phyloP scores from a whole-genome alignment of 129 eudicot species.

The Oenanthe sinensis region DNA sequence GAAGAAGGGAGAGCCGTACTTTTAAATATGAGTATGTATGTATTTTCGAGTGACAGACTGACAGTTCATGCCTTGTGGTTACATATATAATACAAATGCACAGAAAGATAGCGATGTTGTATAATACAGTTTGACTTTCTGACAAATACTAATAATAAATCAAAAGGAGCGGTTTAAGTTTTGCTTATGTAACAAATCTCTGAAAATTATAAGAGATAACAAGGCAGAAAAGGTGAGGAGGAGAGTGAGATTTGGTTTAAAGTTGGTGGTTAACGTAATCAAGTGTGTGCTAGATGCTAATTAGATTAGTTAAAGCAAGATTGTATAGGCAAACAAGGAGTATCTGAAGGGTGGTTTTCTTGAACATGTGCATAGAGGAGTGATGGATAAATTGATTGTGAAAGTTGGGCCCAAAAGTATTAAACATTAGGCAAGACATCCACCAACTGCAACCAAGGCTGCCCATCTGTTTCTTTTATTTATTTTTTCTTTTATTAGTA shows the following conservation, averaged over 20 bases:
- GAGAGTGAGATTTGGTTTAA: slow-evolving; percentile 15
- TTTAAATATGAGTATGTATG: neutral
- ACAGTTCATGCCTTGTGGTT: neutral
- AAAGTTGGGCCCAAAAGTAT: slow-evolving; percentile 15
- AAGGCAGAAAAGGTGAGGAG: neutral
- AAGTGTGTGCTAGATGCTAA: neutral
- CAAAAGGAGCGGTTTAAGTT: slow-evolving; percentile 2
- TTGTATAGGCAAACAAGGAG: slow-evolving; percentile 10
- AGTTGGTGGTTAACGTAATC: neutral
- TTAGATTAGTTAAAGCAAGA: neutral
- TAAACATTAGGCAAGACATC: slow-evolving; percentile 14
- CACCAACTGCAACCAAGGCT: slow-evolving; percentile 15
- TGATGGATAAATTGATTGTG: slow-evolving; percentile 14
- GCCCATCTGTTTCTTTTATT: neutral
- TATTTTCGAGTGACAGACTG: slow-evolving; percentile 2
- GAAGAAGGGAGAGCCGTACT: neutral
- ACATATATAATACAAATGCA: neutral
- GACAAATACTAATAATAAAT: neutral
- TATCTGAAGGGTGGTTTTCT: slow-evolving; percentile 1
- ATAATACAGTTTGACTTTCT: slow-evolving; percentile 3
- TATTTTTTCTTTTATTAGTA: too few species aligned
- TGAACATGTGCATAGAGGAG: slow-evolving; percentile 15
- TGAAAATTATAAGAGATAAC: neutral
- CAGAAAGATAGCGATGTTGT: neutral
- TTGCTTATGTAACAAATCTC: neutral